phyloP scores from a whole-genome alignment of 1,284 basidiomycete genomes.

The Cystobasidium slooffiae region DNA sequence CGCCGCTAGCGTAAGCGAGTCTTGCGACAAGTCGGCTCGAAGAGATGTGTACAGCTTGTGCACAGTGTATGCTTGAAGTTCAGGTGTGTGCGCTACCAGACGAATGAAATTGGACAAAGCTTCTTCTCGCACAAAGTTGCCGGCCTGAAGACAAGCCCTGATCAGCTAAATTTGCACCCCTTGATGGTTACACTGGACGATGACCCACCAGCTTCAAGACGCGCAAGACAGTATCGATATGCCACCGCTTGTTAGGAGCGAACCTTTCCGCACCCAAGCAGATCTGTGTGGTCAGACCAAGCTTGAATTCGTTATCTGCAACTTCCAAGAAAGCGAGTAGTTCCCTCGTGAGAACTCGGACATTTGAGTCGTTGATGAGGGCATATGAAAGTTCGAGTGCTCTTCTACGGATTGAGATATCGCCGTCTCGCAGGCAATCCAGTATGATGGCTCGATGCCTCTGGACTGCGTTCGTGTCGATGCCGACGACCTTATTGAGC shows the following conservation, averaged over 20 bases:
- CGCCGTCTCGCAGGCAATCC: slow-evolving; percentile 96
- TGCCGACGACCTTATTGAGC: slow-evolving; percentile 95
- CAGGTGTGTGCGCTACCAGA: slow-evolving; percentile 94
- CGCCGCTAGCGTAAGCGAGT: slow-evolving; percentile 87
- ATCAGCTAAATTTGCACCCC: neutral
- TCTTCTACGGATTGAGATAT: slow-evolving; percentile 95
- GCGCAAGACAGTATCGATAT: slow-evolving; percentile 95
- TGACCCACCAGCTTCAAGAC: slow-evolving; percentile 81
- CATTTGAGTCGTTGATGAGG: slow-evolving; percentile 93
- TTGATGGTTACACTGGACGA: neutral
- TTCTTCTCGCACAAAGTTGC: slow-evolving; percentile 97
- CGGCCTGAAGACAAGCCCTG: slow-evolving; percentile 66
- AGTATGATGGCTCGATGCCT: slow-evolving; percentile 97
- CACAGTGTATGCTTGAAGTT: slow-evolving; percentile 92
- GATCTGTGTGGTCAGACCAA: slow-evolving; percentile 96
- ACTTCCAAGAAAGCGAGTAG: slow-evolving; percentile 95
- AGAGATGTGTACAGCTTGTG: slow-evolving; percentile 90
- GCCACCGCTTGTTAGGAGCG: slow-evolving; percentile 98
- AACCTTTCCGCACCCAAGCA: slow-evolving; percentile 93
- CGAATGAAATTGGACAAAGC: slow-evolving; percentile 94
- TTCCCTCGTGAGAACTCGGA: slow-evolving; percentile 88
- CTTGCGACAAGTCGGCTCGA: slow-evolving; percentile 90
- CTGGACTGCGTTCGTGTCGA: slow-evolving; percentile 98
- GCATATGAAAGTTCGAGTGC: slow-evolving; percentile 97
- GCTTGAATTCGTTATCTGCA: slow-evolving; percentile 98